phyloP scores from a whole-genome alignment of 371 early-diverging fungal genomes.

The Apophysomyces elegans region DNA sequence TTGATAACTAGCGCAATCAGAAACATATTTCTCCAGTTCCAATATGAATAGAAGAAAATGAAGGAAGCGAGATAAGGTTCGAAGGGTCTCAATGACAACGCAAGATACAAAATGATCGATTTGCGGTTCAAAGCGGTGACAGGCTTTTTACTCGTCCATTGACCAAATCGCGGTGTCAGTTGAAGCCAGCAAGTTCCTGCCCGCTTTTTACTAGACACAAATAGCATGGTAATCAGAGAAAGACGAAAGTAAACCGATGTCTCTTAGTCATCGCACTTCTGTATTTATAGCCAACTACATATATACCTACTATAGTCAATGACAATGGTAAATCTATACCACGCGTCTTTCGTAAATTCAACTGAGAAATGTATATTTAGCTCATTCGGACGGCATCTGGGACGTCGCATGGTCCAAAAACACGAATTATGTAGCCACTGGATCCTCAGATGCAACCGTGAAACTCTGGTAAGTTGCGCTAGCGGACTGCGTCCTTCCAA shows the following conservation, averaged over 20 bases:
- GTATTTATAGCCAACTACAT: constrained; percentile 58
- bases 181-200: too few species aligned
- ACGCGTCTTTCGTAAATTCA: not conserved
- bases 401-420: constrained; percentile 75
- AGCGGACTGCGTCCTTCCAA: not conserved
- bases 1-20: too few species aligned
- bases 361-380: constrained; percentile 33
- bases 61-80: too few species aligned
- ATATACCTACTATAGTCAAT: constrained; percentile 57
- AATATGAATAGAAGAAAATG: too few species aligned
- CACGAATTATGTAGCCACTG: constrained; percentile 71
- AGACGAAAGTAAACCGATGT: not conserved
- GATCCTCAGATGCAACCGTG: constrained; percentile 77
- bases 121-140: too few species aligned
- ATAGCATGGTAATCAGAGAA: constrained; percentile 2
- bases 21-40: too few species aligned
- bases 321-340: constrained; percentile 52
- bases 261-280: constrained; percentile 24
- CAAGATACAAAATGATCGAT: too few species aligned
- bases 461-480: constrained; percentile 71
- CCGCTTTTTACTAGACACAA: not conserved
- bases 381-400: constrained; percentile 88
- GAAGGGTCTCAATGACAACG: too few species aligned
- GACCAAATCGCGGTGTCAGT: too few species aligned
- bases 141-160: too few species aligned